Conservation (phyloP, 352 stramenopile genomes). For the Phytophthora foliorum region DNA sequence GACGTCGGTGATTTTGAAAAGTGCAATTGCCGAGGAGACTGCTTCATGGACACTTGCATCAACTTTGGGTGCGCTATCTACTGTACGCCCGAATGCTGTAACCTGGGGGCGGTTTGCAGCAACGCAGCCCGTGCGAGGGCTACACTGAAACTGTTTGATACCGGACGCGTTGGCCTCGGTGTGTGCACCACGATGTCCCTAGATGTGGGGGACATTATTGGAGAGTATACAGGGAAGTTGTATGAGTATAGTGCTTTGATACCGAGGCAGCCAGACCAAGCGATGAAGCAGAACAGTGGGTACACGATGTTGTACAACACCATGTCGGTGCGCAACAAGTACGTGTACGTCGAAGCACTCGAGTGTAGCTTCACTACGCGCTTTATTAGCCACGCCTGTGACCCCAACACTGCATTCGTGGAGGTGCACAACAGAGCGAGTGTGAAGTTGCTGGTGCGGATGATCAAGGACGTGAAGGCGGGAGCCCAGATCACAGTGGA, state of each 20-base stretch:
- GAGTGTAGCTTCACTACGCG: not conserved
- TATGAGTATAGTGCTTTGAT: not conserved
- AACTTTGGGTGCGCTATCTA: not conserved
- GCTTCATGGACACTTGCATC: slow-evolving; percentile 9
- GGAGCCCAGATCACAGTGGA: slow-evolving; percentile 12
- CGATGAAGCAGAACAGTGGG: slow-evolving; percentile 7
- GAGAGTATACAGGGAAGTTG: slow-evolving; percentile 7
- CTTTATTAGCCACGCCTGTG: slow-evolving; percentile 11
- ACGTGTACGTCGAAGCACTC: slow-evolving; percentile 13
- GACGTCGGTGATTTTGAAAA: not conserved
- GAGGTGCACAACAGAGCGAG: slow-evolving; percentile 13
- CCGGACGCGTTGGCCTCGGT: not conserved
- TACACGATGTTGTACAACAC: slow-evolving; percentile 9
- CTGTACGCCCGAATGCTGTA: slow-evolving; percentile 11
- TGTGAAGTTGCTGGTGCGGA: slow-evolving; percentile 10
- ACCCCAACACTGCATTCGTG: slow-evolving; percentile 10
- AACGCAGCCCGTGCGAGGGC: not conserved
- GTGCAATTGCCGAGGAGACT: not conserved
- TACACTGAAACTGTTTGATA: slow-evolving; percentile 12
- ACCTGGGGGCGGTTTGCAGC: not conserved
- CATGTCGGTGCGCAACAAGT: not conserved
- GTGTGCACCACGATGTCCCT: slow-evolving; percentile 10
- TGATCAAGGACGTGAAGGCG: not conserved
- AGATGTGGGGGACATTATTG: slow-evolving; percentile 14
- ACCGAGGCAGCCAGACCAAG: slow-evolving; percentile 3